Percentiles rank a stretch among this genome's conserved stretches.
Conservation (phyloP, 164 flowering plant genomes). For the Kalanchoe fedtschenkoi region DNA sequence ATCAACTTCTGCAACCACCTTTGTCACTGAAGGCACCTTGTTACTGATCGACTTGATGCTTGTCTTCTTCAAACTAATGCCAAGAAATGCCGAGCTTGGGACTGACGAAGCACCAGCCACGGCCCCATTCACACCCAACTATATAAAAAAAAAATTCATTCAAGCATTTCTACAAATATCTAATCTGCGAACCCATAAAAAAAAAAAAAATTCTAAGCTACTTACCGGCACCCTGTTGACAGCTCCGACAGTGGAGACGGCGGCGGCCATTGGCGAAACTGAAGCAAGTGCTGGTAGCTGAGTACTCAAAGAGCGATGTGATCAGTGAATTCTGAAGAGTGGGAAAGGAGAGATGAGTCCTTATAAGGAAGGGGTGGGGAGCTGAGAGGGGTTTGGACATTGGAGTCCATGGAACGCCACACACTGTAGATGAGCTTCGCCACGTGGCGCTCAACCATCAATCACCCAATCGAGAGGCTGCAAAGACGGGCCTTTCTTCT, state of each 20-base stretch:
- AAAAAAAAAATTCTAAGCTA: not conserved
- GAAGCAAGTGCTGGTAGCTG: too few relatives aligned
- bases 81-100: slow-evolving; percentile 37
- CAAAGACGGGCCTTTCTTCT: too few relatives aligned
- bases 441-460: not conserved
- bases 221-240: slow-evolving; percentile 43
- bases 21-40: slow-evolving; percentile 16
- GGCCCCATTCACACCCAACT: slow-evolving; percentile 39
- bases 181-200: not conserved
- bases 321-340: not conserved
- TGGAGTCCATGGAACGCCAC: not conserved
- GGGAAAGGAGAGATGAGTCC: too few relatives aligned
- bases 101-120: slow-evolving; percentile 23
- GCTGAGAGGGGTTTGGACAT: too few relatives aligned
- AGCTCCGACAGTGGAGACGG: slow-evolving; percentile 39
- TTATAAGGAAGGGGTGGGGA: too few relatives aligned
- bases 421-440: slow-evolving; percentile 1
- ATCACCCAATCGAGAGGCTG: not conserved
- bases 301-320: not conserved
- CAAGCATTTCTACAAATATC: not conserved
- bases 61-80: slow-evolving; percentile 39
- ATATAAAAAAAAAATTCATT: slow-evolving; percentile 8
- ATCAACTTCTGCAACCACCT: slow-evolving; percentile 23
- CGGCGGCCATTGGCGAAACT: not conserved
- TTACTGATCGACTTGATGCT: slow-evolving; percentile 14